A percentile compares a stretch with the other conserved stretches of the same genome.
These are phyloP conservation scores for Eimeria mitis DNA, from an alignment of 169 alveolate species.

Conservation along the genomic window DNA sequence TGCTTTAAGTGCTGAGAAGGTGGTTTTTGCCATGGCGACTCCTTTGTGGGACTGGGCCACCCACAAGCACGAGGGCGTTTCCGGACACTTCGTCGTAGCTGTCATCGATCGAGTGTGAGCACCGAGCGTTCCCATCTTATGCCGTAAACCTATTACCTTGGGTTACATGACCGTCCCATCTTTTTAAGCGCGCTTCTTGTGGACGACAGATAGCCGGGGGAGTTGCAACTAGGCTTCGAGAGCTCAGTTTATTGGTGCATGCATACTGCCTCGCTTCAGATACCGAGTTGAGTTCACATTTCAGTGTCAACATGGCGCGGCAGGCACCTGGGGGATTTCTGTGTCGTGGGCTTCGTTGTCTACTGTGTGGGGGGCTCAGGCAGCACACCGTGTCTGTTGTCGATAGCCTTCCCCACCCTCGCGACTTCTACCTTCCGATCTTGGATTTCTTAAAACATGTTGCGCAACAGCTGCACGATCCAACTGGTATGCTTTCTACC, in stretches of 20 bases:
- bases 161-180: not conserved
- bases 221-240: not conserved
- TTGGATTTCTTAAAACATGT: not conserved
- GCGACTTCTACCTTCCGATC: not conserved
- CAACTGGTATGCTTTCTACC: not conserved
- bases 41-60: not conserved
- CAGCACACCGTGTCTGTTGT: not conserved
- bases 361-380: constrained; percentile 23
- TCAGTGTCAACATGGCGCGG: not conserved
- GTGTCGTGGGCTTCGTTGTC: not conserved
- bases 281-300: not conserved
- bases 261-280: not conserved
- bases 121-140: not conserved
- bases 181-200: not conserved
- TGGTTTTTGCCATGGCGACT: constrained; percentile 1
- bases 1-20: not conserved
- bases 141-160: not conserved
- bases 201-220: not conserved
- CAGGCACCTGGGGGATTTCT: not conserved
- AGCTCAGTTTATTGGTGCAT: not conserved
- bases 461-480: constrained; percentile 44
- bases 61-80: not conserved
- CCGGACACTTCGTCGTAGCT: constrained; percentile 17
- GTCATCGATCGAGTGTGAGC: constrained; percentile 38
- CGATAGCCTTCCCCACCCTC: constrained; percentile 24